Conservation (phyloP, 805 yeast genomes). For the Wilhelminamyces savonicus region DNA sequence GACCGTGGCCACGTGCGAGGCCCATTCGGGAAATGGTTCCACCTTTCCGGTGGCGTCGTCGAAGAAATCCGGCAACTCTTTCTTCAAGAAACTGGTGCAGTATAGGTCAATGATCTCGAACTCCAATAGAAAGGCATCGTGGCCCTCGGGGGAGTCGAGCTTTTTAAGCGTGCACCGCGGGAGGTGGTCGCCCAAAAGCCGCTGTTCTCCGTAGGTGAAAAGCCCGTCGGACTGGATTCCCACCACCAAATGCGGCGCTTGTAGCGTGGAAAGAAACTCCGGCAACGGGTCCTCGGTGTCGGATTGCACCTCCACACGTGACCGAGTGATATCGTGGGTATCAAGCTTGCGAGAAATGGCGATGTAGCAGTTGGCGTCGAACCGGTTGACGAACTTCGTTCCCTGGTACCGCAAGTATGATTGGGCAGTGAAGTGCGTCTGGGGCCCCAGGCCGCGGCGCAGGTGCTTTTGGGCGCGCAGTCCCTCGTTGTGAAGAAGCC, state of each 20-base stretch:
- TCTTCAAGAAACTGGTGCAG: slow-evolving; percentile 59
- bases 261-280: slow-evolving; percentile 51
- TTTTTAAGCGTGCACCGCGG: slow-evolving; percentile 64
- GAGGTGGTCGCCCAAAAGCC: slow-evolving; percentile 67
- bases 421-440: slow-evolving; percentile 86
- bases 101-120: slow-evolving; percentile 73
- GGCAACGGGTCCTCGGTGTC: slow-evolving; percentile 26
- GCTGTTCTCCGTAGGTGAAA: slow-evolving; percentile 89
- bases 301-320: slow-evolving; percentile 43
- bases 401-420: slow-evolving; percentile 93
- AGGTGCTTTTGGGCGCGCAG: slow-evolving; percentile 18
- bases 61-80: slow-evolving; percentile 55
- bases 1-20: slow-evolving; percentile 26
- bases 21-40: slow-evolving; percentile 40
- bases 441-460: slow-evolving; percentile 23
- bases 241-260: slow-evolving; percentile 74
- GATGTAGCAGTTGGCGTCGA: slow-evolving; percentile 95
- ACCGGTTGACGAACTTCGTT: slow-evolving; percentile 77
- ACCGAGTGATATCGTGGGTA: slow-evolving; percentile 90
- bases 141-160: slow-evolving; percentile 92
- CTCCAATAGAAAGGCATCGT: slow-evolving; percentile 91
- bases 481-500: slow-evolving; percentile 90
- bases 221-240: slow-evolving; percentile 92
- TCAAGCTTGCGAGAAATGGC: slow-evolving; percentile 90
- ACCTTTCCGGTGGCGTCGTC: slow-evolving; percentile 28